Percentiles rank a stretch among this genome's conserved stretches.
Conservation (phyloP, 495 filamentous ascomycete genomes). For the Penicillium manginii region DNA sequence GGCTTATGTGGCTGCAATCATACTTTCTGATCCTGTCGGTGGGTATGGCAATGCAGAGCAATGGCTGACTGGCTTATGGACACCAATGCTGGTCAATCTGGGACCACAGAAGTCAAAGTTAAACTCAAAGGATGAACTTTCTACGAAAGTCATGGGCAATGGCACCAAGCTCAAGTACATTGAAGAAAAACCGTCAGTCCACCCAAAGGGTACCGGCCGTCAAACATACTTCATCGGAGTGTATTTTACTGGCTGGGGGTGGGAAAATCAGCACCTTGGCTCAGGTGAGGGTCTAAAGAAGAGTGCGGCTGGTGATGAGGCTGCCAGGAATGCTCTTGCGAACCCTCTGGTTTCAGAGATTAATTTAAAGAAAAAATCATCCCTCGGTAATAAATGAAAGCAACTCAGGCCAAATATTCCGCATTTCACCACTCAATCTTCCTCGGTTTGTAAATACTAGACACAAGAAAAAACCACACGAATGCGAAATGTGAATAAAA, state of each 20-base stretch:
- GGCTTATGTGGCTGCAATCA: slow-evolving; percentile 78
- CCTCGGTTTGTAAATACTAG: background rate
- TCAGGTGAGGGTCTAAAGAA: slow-evolving; percentile 71
- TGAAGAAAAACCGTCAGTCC: slow-evolving; percentile 54
- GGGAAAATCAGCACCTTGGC: slow-evolving; percentile 64
- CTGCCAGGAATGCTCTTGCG: slow-evolving; percentile 66
- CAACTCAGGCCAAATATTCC: background rate
- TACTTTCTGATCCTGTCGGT: slow-evolving; percentile 62
- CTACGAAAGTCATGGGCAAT: slow-evolving; percentile 57
- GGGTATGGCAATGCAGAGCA: slow-evolving; percentile 62
- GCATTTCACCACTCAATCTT: background rate
- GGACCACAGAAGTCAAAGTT: slow-evolving; percentile 42
- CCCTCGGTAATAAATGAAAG: background rate
- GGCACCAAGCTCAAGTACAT: slow-evolving; percentile 69
- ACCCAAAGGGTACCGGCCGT: slow-evolving; percentile 56
- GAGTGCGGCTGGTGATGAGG: slow-evolving; percentile 71
- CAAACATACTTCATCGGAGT: slow-evolving; percentile 70
- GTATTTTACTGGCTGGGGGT: slow-evolving; percentile 75
- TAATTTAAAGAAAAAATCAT: slow-evolving; percentile 10
- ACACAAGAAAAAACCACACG: background rate
- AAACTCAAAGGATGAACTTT: slow-evolving; percentile 58
- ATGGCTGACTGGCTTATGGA: slow-evolving; percentile 77
- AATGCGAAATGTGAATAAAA: no score
- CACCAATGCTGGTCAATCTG: slow-evolving; percentile 40
- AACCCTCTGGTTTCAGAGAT: slow-evolving; percentile 62